Evolutionary conservation across 768 basidiomycete genomes (phyloP).

Genomic region (Tylopilus cervinicoccineus): DNA sequence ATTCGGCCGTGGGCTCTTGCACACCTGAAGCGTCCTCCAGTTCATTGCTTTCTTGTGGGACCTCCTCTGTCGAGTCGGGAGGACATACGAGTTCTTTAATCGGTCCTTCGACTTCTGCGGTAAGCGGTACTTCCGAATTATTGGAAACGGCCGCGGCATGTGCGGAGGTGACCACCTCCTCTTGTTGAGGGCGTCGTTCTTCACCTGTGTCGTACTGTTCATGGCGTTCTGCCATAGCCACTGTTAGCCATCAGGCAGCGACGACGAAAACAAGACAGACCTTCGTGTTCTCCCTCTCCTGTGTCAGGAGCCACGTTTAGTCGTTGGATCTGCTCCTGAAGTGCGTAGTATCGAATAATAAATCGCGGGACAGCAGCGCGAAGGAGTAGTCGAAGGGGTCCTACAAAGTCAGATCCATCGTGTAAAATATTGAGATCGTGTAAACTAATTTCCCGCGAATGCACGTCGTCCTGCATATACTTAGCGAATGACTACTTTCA

Average conservation of each 20-base stretch:
- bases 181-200: constrained; percentile 6
- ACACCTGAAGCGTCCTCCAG: background rate
- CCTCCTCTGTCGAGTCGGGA: constrained; percentile 4
- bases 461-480: constrained; percentile 56
- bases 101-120: constrained; percentile 1
- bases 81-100: background rate
- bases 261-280: constrained; percentile 5
- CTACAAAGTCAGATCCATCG: constrained; percentile 57
- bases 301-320: constrained; percentile 27
- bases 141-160: background rate
- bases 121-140: background rate
- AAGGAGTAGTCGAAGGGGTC: constrained; percentile 60
- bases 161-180: background rate
- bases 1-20: constrained; percentile 14
- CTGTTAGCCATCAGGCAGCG: background rate
- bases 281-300: constrained; percentile 17
- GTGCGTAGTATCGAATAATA: constrained; percentile 57
- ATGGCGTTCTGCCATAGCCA: constrained; percentile 10
- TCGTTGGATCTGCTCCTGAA: constrained; percentile 54
- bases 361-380: constrained; percentile 52
- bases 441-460: constrained; percentile 62
- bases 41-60: constrained; percentile 9
- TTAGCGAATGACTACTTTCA: constrained; percentile 3
- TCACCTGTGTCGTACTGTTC: constrained; percentile 10
- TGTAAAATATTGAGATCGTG: constrained; percentile 72